Percentiles rank a stretch among this genome's conserved stretches.
Conservation (phyloP, 495 filamentous ascomycete species). For the Aspergillus haitiensis region DNA sequence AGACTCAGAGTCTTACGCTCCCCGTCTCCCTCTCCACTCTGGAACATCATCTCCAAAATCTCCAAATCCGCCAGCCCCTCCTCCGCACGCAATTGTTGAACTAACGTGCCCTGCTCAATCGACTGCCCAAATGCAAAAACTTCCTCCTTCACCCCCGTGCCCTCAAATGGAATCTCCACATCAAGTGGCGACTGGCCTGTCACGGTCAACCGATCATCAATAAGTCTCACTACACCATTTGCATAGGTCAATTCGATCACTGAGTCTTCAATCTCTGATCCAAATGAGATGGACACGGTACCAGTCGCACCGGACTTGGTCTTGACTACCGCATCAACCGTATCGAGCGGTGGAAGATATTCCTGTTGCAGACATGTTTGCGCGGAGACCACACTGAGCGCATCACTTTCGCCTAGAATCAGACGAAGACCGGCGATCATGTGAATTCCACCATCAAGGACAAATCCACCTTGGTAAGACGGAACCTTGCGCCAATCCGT, state of each 20-base stretch:
- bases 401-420: slow-evolving; percentile 54
- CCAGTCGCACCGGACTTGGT: slow-evolving; percentile 64
- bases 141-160: slow-evolving; percentile 63
- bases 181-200: slow-evolving; percentile 36
- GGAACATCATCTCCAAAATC: slow-evolving; percentile 64
- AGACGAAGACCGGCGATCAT: slow-evolving; percentile 62
- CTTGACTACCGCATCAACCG: slow-evolving; percentile 62
- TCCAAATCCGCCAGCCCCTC: slow-evolving; percentile 70
- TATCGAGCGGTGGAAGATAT: slow-evolving; percentile 74
- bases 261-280: slow-evolving; percentile 60
- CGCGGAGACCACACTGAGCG: slow-evolving; percentile 52
- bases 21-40: slow-evolving; percentile 59
- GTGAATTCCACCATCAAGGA: slow-evolving; percentile 78
- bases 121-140: slow-evolving; percentile 64
- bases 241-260: slow-evolving; percentile 53
- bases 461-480: slow-evolving; percentile 72
- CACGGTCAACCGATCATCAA: slow-evolving; percentile 55
- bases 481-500: slow-evolving; percentile 76
- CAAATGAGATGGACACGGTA: slow-evolving; percentile 61
- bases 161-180: slow-evolving; percentile 56
- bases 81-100: slow-evolving; percentile 58
- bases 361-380: slow-evolving; percentile 57
- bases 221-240: slow-evolving; percentile 52
- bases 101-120: slow-evolving; percentile 42
- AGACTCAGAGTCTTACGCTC: slow-evolving; percentile 37